Evolutionary conservation across 1,284 basidiomycete genomes (phyloP).

Genomic region (Pseudozyma sp.): DNA sequence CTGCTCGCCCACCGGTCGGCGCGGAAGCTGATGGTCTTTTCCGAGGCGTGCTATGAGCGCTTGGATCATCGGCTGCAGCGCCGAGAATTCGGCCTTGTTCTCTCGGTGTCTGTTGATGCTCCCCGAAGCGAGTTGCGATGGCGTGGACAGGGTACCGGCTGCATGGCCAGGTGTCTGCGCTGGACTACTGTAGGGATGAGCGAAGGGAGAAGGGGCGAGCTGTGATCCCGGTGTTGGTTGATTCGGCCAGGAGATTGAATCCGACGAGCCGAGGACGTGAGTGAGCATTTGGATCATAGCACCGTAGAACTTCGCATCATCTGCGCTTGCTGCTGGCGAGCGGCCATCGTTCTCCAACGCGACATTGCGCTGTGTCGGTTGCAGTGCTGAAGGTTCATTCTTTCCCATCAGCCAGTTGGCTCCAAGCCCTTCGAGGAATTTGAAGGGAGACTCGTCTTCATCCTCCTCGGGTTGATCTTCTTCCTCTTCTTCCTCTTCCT

Average conservation of each 20-base stretch:
- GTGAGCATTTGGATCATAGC: conserved; percentile 62
- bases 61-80: conserved; percentile 50
- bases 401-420: conserved; percentile 25
- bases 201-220: conserved; percentile 38
- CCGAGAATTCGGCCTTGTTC: conserved; percentile 29
- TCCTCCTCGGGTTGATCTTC: conserved; percentile 31
- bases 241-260: conserved; percentile 44
- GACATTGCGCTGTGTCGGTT: background rate
- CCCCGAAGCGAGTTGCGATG: conserved; percentile 4
- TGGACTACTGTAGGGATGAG: conserved; percentile 37
- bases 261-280: conserved; percentile 56
- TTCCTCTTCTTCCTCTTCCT: conserved; percentile 16
- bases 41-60: conserved; percentile 44
- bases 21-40: conserved; percentile 37
- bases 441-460: conserved; percentile 44
- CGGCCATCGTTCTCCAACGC: background rate
- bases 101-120: conserved; percentile 6
- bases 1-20: conserved; percentile 46
- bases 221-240: conserved; percentile 39
- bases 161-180: conserved; percentile 30
- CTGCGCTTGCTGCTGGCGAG: conserved; percentile 16
- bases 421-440: conserved; percentile 37
- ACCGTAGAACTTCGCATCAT: conserved; percentile 54
- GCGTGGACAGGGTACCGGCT: background rate
- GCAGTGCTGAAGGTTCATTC: conserved; percentile 2